These are phyloP conservation scores for Boletus bicolor DNA, from an alignment of 768 basidiomycete genomes.

Conservation along the genomic window DNA sequence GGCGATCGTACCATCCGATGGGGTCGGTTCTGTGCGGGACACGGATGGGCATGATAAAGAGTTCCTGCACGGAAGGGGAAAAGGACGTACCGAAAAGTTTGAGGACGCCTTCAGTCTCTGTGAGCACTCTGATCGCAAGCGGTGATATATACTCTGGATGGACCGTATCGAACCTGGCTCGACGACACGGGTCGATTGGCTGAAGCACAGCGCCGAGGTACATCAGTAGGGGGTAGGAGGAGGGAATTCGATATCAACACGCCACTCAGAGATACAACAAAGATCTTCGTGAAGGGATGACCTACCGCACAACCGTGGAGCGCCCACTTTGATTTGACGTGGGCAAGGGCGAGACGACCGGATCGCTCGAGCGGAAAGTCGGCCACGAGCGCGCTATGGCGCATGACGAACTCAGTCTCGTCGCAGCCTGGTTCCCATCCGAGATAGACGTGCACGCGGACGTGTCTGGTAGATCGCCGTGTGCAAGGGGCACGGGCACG, in stretches of 20 bases:
- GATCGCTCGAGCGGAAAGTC: constrained; percentile 27
- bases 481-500: too few species aligned
- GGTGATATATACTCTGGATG: constrained; percentile 28
- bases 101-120: constrained; percentile 24
- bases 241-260: neutral
- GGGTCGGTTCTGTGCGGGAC: constrained; percentile 24
- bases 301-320: constrained; percentile 23
- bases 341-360: constrained; percentile 19
- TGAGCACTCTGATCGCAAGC: constrained; percentile 25
- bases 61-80: neutral
- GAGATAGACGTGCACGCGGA: constrained; percentile 32
- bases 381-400: constrained; percentile 24
- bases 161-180: constrained; percentile 16
- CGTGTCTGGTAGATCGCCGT: constrained; percentile 14
- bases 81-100: constrained; percentile 26
- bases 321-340: constrained; percentile 21
- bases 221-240: too few species aligned
- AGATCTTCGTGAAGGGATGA: neutral
- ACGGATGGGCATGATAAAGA: neutral
- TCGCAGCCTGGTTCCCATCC: constrained; percentile 29
- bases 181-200: constrained; percentile 24
- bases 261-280: neutral
- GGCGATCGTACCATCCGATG: constrained; percentile 18
- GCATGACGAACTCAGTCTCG: constrained; percentile 29
- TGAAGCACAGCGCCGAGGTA: neutral